These are phyloP conservation scores for Fomitopsis serialis DNA, from an alignment of 768 basidiomycete species.

Conservation along the genomic window DNA sequence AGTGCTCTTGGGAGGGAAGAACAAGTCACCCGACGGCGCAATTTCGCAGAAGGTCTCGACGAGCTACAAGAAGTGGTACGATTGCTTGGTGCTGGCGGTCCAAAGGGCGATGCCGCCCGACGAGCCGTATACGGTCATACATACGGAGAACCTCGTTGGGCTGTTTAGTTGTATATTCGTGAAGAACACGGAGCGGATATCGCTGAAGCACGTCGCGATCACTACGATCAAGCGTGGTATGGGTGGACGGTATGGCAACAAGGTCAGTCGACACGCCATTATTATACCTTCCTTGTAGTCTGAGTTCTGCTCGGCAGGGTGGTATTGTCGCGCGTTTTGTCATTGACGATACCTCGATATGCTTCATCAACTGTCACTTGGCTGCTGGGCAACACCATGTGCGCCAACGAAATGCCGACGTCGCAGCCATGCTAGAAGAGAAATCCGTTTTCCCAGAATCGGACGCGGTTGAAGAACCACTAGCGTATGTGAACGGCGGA, in stretches of 20 bases:
- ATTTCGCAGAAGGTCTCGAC: conserved; percentile 81
- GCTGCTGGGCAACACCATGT: conserved; percentile 90
- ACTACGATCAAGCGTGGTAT: conserved; percentile 88
- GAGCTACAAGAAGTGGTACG: conserved; percentile 87
- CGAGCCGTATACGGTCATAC: conserved; percentile 70
- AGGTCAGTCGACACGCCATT: conserved; percentile 44
- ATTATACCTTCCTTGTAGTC: not conserved
- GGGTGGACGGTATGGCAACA: conserved; percentile 91
- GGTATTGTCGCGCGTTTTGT: conserved; percentile 88
- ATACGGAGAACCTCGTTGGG: conserved; percentile 88
- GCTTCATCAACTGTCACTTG: conserved; percentile 95
- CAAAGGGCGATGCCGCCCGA: conserved; percentile 68
- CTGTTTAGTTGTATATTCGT: conserved; percentile 76
- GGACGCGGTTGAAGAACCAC: conserved; percentile 44
- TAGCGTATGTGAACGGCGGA: conserved; percentile 83
- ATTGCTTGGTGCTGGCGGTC: conserved; percentile 69
- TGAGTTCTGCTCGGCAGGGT: conserved; percentile 45
- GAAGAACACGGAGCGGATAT: conserved; percentile 55
- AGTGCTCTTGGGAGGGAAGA: conserved; percentile 71
- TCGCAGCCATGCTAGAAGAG: conserved; percentile 84
- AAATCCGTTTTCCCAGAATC: conserved; percentile 53
- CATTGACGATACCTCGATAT: conserved; percentile 88
- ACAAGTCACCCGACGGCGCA: conserved; percentile 53
- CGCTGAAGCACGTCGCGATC: conserved; percentile 65
- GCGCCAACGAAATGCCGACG: conserved; percentile 79